Conservation (phyloP, 1,284 basidiomycete species). For the Ceraceosorus guamensis region DNA sequence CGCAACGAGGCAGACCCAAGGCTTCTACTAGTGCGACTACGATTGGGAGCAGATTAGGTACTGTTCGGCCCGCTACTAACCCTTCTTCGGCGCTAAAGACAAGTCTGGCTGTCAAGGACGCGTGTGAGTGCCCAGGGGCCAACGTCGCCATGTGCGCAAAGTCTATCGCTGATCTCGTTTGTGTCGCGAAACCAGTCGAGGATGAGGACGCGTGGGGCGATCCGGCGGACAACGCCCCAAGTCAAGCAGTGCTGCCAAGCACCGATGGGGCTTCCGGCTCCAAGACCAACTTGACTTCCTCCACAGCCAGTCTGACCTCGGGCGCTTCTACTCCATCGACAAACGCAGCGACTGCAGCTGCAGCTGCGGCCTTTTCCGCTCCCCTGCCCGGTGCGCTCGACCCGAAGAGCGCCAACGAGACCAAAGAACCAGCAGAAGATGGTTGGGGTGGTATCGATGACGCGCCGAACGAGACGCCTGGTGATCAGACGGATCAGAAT, state of each 20-base stretch:
- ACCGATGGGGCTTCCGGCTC: neutral
- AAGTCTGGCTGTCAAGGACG: neutral
- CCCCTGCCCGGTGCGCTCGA: neutral
- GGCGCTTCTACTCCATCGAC: neutral
- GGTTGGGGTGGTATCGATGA: conserved; percentile 22
- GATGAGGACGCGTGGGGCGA: conserved; percentile 5
- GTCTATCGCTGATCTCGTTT: conserved; percentile 3
- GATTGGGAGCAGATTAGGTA: neutral
- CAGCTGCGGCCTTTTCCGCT: neutral
- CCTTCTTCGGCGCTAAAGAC: neutral
- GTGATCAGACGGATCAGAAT: conserved; percentile 7
- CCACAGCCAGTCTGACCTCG: neutral
- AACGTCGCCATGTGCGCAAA: conserved; percentile 18
- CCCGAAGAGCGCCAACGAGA: neutral
- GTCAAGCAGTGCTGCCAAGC: neutral
- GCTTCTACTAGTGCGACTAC: neutral
- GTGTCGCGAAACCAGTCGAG: neutral
- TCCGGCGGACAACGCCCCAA: conserved; percentile 1
- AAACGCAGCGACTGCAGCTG: neutral
- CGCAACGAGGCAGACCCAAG: conserved; percentile 13
- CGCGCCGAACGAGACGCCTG: conserved; percentile 10
- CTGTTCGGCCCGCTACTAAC: neutral
- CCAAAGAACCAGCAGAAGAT: conserved; percentile 1
- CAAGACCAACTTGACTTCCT: neutral
- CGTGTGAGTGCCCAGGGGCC: conserved; percentile 7